A percentile compares a stretch with the other conserved stretches of the same genome.
Evolutionary conservation across 1,139 yeast species (phyloP).

Genomic region (Candida pseudoviswanathii): DNA sequence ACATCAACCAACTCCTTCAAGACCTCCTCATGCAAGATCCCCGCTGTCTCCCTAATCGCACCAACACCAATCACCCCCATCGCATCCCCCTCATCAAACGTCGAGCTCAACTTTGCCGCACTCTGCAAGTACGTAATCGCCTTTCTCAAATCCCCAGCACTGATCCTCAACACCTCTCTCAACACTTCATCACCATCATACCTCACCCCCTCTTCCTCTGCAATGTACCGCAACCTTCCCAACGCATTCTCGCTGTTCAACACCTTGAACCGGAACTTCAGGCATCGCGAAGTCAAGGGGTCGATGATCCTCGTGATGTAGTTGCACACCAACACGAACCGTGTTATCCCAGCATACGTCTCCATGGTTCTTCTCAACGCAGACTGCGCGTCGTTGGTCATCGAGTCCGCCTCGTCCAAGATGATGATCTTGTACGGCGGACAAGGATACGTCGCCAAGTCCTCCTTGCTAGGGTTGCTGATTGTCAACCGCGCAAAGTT

Average conservation of each 20-base stretch:
- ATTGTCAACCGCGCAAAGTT: constrained; percentile 74
- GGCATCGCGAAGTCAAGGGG: constrained; percentile 96
- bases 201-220: constrained; percentile 60
- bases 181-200: constrained; percentile 54
- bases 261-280: constrained; percentile 82
- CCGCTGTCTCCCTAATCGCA: constrained; percentile 76
- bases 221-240: constrained; percentile 70
- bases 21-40: constrained; percentile 67
- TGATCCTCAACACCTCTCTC: constrained; percentile 61
- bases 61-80: constrained; percentile 45
- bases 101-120: constrained; percentile 63
- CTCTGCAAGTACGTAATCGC: constrained; percentile 92
- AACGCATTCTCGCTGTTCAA: constrained; percentile 84
- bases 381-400: constrained; percentile 98
- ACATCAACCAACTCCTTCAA: constrained; percentile 47
- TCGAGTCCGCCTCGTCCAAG: constrained; percentile 93
- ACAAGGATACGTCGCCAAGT: constrained; percentile 66
- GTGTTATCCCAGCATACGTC: constrained; percentile 86
- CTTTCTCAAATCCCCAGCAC: constrained; percentile 89
- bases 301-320: constrained; percentile 93
- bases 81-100: constrained; percentile 20
- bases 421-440: constrained; percentile 79
- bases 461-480: constrained; percentile 74
- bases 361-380: constrained; percentile 98
- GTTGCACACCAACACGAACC: constrained; percentile 98